phyloP scores from a whole-genome alignment of 2,329 filamentous ascomycete species.

The Botrytis paeoniae region DNA sequence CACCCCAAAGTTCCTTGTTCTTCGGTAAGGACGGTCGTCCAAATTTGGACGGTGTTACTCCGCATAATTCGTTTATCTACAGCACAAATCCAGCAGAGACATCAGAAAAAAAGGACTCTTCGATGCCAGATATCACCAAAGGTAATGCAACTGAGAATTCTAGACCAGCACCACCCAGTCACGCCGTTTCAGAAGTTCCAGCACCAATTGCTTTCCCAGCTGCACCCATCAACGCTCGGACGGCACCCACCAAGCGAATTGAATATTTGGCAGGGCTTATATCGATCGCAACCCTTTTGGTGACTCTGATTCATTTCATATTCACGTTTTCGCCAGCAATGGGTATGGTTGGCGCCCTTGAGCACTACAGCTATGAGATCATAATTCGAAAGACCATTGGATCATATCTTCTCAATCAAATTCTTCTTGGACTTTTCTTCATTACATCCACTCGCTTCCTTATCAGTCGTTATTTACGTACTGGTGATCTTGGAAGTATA shows the following conservation, averaged over 20 bases:
- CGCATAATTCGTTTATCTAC: background rate
- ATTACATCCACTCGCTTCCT: conserved; percentile 48
- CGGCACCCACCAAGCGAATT: conserved; percentile 35
- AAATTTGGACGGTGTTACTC: background rate
- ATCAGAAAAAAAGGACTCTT: background rate
- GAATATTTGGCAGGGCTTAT: conserved; percentile 48
- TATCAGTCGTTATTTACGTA: conserved; percentile 42
- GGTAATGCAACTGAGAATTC: background rate
- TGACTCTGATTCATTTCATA: conserved; percentile 46
- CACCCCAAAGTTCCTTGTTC: background rate
- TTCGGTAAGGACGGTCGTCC: background rate
- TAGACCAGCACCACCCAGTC: background rate
- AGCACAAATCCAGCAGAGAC: background rate
- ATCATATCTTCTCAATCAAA: conserved; percentile 45
- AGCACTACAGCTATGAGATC: conserved; percentile 41
- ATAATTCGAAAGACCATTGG: conserved; percentile 43
- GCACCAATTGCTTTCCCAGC: background rate
- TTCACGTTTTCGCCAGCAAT: conserved; percentile 44
- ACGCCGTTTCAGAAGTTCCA: conserved; percentile 4
- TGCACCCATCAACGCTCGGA: conserved; percentile 1
- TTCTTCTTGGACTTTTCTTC: conserved; percentile 50
- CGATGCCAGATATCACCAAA: background rate
- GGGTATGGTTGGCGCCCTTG: conserved; percentile 39
- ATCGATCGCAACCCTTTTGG: conserved; percentile 44
- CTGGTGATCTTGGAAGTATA: conserved; percentile 43